Evolutionary conservation across 495 filamentous ascomycete species (phyloP).

Genomic region (Thermochaetoides thermophila): DNA sequence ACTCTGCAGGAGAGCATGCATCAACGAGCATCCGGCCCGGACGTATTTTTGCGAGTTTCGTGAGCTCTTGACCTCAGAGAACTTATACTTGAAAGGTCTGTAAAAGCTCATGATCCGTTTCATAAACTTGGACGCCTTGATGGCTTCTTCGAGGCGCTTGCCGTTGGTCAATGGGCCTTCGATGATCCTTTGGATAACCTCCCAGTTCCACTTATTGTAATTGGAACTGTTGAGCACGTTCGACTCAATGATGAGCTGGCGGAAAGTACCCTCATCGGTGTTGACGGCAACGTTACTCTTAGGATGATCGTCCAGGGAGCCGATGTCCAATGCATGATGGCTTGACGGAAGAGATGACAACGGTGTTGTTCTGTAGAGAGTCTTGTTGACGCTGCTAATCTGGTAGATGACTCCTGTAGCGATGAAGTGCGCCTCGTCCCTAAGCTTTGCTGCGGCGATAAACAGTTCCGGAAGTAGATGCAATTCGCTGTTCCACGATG

Average conservation of each 20-base stretch:
- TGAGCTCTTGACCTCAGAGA: conserved; percentile 71
- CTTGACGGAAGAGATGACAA: conserved; percentile 22
- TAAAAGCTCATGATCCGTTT: conserved; percentile 91
- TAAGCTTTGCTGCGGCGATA: conserved; percentile 54
- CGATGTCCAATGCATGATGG: conserved; percentile 25
- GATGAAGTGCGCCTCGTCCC: conserved; percentile 54
- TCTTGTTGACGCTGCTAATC: conserved; percentile 92
- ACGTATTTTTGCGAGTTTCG: conserved; percentile 92
- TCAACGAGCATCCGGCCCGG: conserved; percentile 69
- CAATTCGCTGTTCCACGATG: conserved; percentile 57
- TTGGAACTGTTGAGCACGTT: conserved; percentile 73
- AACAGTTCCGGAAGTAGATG: conserved; percentile 79
- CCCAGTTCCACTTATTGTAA: conserved; percentile 93
- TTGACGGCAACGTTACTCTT: conserved; percentile 57
- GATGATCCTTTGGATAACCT: conserved; percentile 74
- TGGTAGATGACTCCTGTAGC: conserved; percentile 86
- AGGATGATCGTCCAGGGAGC: conserved; percentile 42
- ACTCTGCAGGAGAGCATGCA: conserved; percentile 71
- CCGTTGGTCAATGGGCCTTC: conserved; percentile 88
- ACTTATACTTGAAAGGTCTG: conserved; percentile 91
- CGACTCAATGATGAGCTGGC: conserved; percentile 72
- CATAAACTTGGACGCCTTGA: conserved; percentile 88
- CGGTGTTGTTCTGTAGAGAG: conserved; percentile 63
- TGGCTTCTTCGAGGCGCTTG: conserved; percentile 84
- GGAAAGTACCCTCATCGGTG: conserved; percentile 81